Evolutionary conservation across 2,329 filamentous ascomycete species (phyloP).

Genomic region (Aspergillus intermedius): DNA sequence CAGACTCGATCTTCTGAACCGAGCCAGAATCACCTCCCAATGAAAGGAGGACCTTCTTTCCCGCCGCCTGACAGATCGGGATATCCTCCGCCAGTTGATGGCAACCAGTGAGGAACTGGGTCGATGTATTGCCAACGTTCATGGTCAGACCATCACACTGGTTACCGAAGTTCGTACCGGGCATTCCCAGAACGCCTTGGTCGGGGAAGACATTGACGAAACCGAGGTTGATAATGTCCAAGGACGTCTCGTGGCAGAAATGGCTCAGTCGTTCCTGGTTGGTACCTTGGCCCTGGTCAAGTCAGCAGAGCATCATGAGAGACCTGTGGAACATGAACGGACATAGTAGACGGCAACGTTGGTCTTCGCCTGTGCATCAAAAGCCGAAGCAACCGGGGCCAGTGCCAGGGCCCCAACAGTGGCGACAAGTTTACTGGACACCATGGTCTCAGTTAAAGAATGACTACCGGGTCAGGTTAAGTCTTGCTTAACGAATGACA

Average conservation of each 20-base stretch:
- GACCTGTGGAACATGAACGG: conserved; percentile 8
- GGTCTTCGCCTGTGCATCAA: conserved; percentile 36
- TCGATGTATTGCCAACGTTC: conserved; percentile 30
- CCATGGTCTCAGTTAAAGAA: conserved; percentile 30
- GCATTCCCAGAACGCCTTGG: conserved; percentile 39
- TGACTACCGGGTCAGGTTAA: conserved; percentile 21
- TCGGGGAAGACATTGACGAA: conserved; percentile 52
- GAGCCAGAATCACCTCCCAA: conserved; percentile 39
- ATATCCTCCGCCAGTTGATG: conserved; percentile 39
- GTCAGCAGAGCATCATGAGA: background rate
- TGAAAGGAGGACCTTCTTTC: conserved; percentile 43
- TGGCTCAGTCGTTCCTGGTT: conserved; percentile 44
- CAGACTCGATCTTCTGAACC: conserved; percentile 39
- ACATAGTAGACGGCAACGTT: conserved; percentile 52
- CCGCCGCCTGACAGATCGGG: conserved; percentile 32
- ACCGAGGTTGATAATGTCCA: conserved; percentile 52
- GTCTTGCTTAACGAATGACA: conserved; percentile 12
- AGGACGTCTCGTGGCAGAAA: conserved; percentile 45
- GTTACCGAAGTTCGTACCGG: conserved; percentile 52
- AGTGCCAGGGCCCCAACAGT: conserved; percentile 27
- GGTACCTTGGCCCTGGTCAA: conserved; percentile 45
- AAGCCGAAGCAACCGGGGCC: conserved; percentile 30
- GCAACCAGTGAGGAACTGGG: conserved; percentile 40
- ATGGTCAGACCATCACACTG: conserved; percentile 43
- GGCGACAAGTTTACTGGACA: conserved; percentile 26